Conservation (phyloP, 192 early-diverging fungal genomes). For the Coemansia sp. region DNA sequence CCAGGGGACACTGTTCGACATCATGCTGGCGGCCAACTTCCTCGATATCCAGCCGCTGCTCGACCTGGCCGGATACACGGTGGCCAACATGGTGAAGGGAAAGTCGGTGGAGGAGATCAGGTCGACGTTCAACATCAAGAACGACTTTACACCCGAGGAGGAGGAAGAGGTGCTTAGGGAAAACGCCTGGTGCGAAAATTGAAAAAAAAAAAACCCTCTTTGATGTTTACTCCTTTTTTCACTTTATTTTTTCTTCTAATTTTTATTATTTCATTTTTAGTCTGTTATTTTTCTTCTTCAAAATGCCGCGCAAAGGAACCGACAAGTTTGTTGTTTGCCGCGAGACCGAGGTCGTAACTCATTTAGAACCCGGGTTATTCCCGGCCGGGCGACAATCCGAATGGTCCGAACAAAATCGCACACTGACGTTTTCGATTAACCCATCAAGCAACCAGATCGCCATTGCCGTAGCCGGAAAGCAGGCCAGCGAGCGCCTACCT, state of each 20-base stretch:
- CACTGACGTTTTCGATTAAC: conserved; percentile 26
- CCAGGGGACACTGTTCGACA: conserved; percentile 91
- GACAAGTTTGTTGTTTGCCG: conserved; percentile 40
- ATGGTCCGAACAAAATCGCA: conserved; percentile 41
- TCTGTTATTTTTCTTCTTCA: neutral
- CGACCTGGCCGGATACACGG: conserved; percentile 76
- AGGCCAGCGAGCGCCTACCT: conserved; percentile 15
- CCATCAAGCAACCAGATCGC: conserved; percentile 27
- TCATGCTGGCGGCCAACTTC: conserved; percentile 91
- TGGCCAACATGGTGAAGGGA: conserved; percentile 88
- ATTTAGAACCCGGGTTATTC: conserved; percentile 27
- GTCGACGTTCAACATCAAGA: conserved; percentile 65
- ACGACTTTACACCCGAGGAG: conserved; percentile 73
- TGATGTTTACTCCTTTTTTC: neutral
- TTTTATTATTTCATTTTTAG: neutral
- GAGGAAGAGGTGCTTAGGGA: conserved; percentile 63
- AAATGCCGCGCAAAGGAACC: conserved; percentile 14
- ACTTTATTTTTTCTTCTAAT: neutral
- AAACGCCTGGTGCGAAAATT: conserved; percentile 64
- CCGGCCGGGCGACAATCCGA: conserved; percentile 23
- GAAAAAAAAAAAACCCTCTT: neutral
- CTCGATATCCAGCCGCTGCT: conserved; percentile 71
- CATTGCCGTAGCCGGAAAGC: conserved; percentile 25
- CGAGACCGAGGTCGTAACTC: conserved; percentile 14
- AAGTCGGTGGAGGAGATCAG: conserved; percentile 89